These are phyloP conservation scores for Penicillium coffeae DNA, from an alignment of 495 filamentous ascomycete species.

Conservation along the genomic window DNA sequence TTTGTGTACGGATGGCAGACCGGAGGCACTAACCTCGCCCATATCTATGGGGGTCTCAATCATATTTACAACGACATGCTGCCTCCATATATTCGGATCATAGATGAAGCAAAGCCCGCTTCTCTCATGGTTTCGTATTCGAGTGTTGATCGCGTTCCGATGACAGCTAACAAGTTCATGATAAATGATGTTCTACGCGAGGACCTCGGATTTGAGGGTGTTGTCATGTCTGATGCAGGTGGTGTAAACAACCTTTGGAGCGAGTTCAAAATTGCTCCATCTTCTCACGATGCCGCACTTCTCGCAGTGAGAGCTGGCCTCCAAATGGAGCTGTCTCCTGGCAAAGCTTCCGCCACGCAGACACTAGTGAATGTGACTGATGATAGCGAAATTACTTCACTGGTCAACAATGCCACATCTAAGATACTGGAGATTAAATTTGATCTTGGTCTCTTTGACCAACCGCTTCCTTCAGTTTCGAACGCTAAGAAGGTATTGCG, in stretches of 20 bases:
- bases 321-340: constrained; percentile 1
- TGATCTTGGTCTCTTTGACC: constrained; percentile 1
- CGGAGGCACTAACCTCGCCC: neutral
- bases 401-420: neutral
- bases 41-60: constrained; percentile 1
- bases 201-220: neutral
- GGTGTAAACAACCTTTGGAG: neutral
- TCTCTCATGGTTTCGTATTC: neutral
- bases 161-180: constrained; percentile 3
- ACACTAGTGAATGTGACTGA: constrained; percentile 1
- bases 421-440: constrained; percentile 2
- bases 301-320: neutral
- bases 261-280: neutral
- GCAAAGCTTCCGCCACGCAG: neutral
- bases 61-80: constrained; percentile 2
- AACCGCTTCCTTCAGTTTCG: neutral
- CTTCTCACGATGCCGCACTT: constrained; percentile 1
- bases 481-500: neutral
- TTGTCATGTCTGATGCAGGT: constrained; percentile 2
- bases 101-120: neutral
- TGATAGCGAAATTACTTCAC: neutral
- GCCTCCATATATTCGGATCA: neutral
- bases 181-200: neutral
- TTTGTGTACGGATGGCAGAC: constrained; percentile 2
- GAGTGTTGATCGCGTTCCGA: constrained; percentile 2